Base-by-base conservation (phyloP, 2,329 filamentous ascomycete species). In the Trichoderma koningii region DNA sequence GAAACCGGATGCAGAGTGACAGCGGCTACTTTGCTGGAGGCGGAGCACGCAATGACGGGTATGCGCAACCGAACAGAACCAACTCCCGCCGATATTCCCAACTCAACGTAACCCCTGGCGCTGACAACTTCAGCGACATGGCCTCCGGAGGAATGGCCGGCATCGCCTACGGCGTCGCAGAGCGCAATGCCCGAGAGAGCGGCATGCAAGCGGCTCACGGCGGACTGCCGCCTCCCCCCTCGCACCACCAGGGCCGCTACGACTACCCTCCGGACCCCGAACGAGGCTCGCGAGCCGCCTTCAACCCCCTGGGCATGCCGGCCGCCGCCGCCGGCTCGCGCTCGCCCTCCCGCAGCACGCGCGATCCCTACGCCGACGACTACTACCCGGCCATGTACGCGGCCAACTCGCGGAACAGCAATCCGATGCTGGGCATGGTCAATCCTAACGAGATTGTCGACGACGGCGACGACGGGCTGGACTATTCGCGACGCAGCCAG, bases 381-480 rank as follows among this genome's bases (percentile, higher is more conserved):
- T 89, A 89, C 0, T 92, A 92, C 73, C 84, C 85, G 62, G 84
- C 85, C 63, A 83, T 84, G 69, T 86, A 85, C 71, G 85, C 77
- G 52, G 66, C 64, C 47, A 80, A 74, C 67, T 74, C 72, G 12
- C 76, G 76, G 45, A 78, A 73, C 76, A 82, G 77, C 34, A 82
- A 83, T 66, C 77, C 82, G 26, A 75, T 79, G 9, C 76, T 88
- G 4, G 84, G 85, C 45, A 79, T 85, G 1, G 84, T 95, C 66
- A 88, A 97, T 73, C 92, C 93, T 3, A 87, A 90, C 71, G 87
- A 89, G 15, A 93, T 97, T 68, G 85, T 85, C 23, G 93, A 97
- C 74, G 93, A 97, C 73, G 92, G 91, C 30, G 93, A 97, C 72
- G 93, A 96, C 74, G 92, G 90, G 1, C 83, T 95, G 59, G 82